These are phyloP conservation scores for Lactarius pseudohatsudake DNA, from an alignment of 768 basidiomycete genomes.

Conservation along the genomic window DNA sequence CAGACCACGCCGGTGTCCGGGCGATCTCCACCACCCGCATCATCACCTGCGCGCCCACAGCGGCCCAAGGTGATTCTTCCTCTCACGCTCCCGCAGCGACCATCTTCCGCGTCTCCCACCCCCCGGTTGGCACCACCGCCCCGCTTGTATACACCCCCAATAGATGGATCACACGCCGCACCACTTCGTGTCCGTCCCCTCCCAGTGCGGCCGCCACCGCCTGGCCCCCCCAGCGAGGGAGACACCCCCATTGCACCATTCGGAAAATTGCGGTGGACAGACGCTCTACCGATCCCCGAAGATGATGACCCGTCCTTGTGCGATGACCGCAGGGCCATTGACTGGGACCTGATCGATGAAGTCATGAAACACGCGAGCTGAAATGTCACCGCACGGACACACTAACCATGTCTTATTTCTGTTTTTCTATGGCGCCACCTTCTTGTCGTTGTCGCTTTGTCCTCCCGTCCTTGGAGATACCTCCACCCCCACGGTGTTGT, in stretches of 20 bases:
- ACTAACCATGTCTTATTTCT: neutral
- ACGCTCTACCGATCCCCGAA: neutral
- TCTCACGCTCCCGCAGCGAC: neutral
- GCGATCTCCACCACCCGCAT: neutral
- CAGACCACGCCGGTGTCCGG: neutral
- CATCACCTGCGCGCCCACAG: conserved; percentile 4
- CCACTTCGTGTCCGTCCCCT: conserved; percentile 19
- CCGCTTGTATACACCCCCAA: neutral
- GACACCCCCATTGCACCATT: conserved; percentile 22
- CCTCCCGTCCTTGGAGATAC: neutral
- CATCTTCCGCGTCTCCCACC: neutral
- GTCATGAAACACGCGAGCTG: conserved; percentile 22
- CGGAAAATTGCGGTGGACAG: conserved; percentile 12
- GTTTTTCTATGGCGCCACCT: neutral
- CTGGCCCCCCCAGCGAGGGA: conserved; percentile 26
- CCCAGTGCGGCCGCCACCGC: conserved; percentile 18
- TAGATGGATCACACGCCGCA: neutral
- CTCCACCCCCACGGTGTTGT: neutral
- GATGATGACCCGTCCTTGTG: conserved; percentile 8
- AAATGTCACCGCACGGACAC: neutral
- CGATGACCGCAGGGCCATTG: conserved; percentile 25
- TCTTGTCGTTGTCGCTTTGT: neutral
- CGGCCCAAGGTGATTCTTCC: conserved; percentile 10
- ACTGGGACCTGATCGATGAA: conserved; percentile 30
- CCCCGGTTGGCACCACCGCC: neutral